Conservation (phyloP, 2,329 filamentous ascomycete genomes). For the Cercospora nicotianae region DNA sequence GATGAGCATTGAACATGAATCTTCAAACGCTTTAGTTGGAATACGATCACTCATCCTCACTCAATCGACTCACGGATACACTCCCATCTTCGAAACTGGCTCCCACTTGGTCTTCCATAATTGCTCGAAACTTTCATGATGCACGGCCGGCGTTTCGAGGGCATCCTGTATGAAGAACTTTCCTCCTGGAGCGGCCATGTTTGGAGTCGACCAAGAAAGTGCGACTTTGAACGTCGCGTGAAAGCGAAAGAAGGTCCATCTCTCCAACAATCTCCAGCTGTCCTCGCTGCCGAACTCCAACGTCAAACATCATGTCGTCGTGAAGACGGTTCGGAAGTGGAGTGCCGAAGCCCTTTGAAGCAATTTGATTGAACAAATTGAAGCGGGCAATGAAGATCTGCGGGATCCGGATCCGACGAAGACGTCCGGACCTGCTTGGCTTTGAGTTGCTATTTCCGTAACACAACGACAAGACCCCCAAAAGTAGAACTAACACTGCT, state of each 20-base stretch:
- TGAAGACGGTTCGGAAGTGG: conserved; percentile 7
- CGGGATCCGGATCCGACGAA: neutral
- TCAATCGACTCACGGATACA: conserved; percentile 45
- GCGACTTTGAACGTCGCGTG: neutral
- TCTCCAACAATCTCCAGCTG: neutral
- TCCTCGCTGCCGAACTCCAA: neutral
- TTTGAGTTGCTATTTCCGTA: neutral
- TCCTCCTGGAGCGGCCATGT: conserved; percentile 29
- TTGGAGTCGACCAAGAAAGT: neutral
- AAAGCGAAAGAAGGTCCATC: neutral
- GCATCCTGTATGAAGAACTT: conserved; percentile 51
- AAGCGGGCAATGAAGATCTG: neutral
- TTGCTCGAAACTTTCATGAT: conserved; percentile 50
- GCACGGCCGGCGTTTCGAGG: conserved; percentile 43
- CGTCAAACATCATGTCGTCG: neutral
- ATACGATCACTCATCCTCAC: too few relatives aligned
- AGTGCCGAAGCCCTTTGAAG: neutral
- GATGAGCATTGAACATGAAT: conserved; percentile 69
- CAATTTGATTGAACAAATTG: neutral
- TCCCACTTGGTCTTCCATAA: conserved; percentile 77
- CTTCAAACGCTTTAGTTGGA: too few relatives aligned
- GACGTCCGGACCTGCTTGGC: neutral
- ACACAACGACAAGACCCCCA: too few relatives aligned
- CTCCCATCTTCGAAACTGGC: conserved; percentile 57
- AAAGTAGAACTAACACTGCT: too few relatives aligned